Base-by-base conservation (phyloP, 129 eudicot species). In the Ambrosia trifida region DNA sequence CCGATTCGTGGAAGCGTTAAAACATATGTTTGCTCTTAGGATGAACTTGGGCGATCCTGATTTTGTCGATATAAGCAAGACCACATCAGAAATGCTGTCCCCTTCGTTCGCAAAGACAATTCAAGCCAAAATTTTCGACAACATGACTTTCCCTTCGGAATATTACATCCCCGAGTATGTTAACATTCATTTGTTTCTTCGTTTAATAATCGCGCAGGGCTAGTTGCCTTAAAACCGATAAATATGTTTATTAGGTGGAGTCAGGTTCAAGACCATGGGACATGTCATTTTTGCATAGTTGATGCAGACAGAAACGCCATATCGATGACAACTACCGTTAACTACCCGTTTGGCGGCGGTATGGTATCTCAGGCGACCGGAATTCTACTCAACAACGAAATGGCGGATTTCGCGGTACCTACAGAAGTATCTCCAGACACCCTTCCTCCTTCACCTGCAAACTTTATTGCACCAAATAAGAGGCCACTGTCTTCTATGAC, bases 41-140 rank as follows among this genome's bases (percentile, higher is more conserved):
- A 94, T 94, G 97, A 83, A 86, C 80, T 82, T 94, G 52, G 99
- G 99, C 4, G 99, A 94, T 71, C 99, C 99, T 0, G 83, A 79
- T 52, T 94, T 90, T 65, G 99, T 79, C 4, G 75, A 94, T 50
- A 80, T 90, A 72, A 73, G 68, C 51, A 76, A 78, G 41, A 80
- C 86, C 4, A 65, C 72, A 49, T 69, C 96, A 0, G 78, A 94
- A 46, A 94, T 94, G 99, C 91, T 86, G 70, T 90, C 96, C 24
- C 91, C 90, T 11, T 69, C 85, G 45, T 94, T 82, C 28, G 99
- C 97, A 0, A 78, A 84, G 74, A 70, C 63, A 28, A 69, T 94
- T 72, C 85, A 79, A 66, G 72, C 82, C 57, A 75, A 58, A 74
- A 94, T 94, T 69, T 73, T 87, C 47, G 99, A 94, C 78, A 90